Conservation (phyloP, 208 protist species). For the Acanthamoeba castellanii region DNA sequence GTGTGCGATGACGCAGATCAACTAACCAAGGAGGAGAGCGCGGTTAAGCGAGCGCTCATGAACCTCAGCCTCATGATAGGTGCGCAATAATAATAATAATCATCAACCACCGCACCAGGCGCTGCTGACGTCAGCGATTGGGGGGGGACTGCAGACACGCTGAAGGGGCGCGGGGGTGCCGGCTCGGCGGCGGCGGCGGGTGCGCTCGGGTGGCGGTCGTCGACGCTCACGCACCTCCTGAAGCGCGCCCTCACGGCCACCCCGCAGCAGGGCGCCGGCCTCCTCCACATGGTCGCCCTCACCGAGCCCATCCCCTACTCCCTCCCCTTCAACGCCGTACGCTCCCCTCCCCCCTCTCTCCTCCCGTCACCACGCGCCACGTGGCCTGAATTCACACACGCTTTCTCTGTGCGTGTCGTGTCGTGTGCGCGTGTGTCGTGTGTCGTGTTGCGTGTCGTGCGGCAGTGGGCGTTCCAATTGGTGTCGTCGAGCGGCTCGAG, state of each 20-base stretch:
- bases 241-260: background rate
- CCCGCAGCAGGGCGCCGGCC: background rate
- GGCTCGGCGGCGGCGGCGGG: background rate
- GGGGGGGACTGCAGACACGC: background rate
- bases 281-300: slow-evolving; percentile 39
- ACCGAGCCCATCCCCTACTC: background rate
- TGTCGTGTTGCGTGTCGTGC: background rate
- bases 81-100: background rate
- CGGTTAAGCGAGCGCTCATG: background rate
- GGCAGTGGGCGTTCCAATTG: slow-evolving; percentile 16
- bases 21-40: background rate
- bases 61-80: slow-evolving; percentile 36
- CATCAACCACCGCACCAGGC: background rate
- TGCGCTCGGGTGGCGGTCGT: slow-evolving; percentile 12
- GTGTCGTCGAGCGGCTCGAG: background rate
- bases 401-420: background rate
- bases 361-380: background rate
- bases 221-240: slow-evolving; percentile 18
- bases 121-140: background rate
- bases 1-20: background rate
- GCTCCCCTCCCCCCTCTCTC: background rate
- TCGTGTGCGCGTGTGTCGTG: too few relatives aligned
- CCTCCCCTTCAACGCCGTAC: slow-evolving; percentile 10
- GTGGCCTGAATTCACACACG: background rate
- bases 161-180: background rate